Percentiles rank a stretch among this genome's conserved stretches.
These are phyloP conservation scores for Lomentospora prolificans DNA, from an alignment of 2,329 filamentous ascomycete species.

Conservation along the genomic window DNA sequence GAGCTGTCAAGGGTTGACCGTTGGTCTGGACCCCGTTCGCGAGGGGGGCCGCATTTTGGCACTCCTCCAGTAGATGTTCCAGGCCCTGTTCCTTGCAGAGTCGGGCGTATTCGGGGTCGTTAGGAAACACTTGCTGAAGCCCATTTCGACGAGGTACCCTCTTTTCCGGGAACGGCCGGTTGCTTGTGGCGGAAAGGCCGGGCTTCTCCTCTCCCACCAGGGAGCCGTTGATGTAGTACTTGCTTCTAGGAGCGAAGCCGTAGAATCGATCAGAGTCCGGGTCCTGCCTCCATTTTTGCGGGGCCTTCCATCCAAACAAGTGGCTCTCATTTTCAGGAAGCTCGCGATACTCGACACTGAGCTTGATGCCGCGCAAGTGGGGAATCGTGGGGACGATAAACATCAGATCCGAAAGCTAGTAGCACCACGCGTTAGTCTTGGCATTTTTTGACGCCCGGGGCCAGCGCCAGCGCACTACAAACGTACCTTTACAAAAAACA, in stretches of 20 bases:
- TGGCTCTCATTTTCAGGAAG: conserved; percentile 40
- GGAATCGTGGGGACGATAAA: conserved; percentile 45
- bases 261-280: conserved; percentile 41
- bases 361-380: conserved; percentile 45
- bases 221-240: conserved; percentile 48
- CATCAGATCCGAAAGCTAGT: conserved; percentile 52
- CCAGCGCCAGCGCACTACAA: too few species aligned
- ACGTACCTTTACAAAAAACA: conserved; percentile 58
- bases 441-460: too few species aligned
- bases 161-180: conserved; percentile 43
- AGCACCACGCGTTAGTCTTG: conserved; percentile 11
- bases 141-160: conserved; percentile 43
- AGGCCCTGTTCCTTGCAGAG: conserved; percentile 50
- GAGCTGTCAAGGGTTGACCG: conserved; percentile 20
- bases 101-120: conserved; percentile 47
- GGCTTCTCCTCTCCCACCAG: conserved; percentile 42
- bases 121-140: conserved; percentile 39
- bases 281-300: conserved; percentile 50
- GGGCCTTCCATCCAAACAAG: conserved; percentile 28
- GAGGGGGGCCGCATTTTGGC: background rate
- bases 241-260: conserved; percentile 45
- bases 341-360: conserved; percentile 51
- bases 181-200: conserved; percentile 35
- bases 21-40: conserved; percentile 35
- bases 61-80: conserved; percentile 36